phyloP scores from a whole-genome alignment of 306 rosid species.

The Bauhinia variegata region DNA sequence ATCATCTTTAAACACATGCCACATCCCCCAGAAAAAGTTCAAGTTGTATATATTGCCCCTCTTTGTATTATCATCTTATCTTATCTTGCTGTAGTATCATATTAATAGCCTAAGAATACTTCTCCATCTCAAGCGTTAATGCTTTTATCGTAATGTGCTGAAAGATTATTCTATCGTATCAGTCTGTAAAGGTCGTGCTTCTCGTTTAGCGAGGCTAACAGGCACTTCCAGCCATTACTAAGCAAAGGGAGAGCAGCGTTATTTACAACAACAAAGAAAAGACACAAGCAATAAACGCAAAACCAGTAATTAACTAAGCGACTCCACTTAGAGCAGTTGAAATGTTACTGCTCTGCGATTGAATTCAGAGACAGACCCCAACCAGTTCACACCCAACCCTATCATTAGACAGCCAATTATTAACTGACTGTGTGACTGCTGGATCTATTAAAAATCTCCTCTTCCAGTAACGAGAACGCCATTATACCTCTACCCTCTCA shows the following conservation, averaged over 20 bases:
- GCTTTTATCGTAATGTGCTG: neutral
- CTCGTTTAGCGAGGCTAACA: constrained; percentile 20
- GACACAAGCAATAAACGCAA: constrained; percentile 15
- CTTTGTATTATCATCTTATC: no score
- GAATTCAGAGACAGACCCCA: constrained; percentile 32
- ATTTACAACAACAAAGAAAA: constrained; percentile 33
- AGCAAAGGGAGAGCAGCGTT: neutral
- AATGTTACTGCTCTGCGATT: constrained; percentile 9
- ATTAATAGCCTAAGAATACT: neutral
- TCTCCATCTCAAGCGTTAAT: neutral
- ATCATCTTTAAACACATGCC: no score
- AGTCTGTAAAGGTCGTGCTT: constrained; percentile 1
- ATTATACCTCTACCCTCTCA: constrained; percentile 65
- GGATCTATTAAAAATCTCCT: constrained; percentile 15
- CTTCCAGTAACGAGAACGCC: constrained; percentile 14
- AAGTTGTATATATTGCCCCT: no score
- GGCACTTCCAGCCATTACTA: neutral
- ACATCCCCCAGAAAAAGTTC: no score
- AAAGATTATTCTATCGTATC: neutral
- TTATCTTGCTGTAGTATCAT: no score
- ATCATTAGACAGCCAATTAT: constrained; percentile 29
- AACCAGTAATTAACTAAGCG: constrained; percentile 10
- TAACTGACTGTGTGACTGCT: neutral
- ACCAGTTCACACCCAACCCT: constrained; percentile 26
- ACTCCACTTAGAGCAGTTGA: constrained; percentile 26